These are phyloP conservation scores for Penicillium sp. DNA, from an alignment of 2,329 filamentous ascomycete genomes.

Conservation along the genomic window DNA sequence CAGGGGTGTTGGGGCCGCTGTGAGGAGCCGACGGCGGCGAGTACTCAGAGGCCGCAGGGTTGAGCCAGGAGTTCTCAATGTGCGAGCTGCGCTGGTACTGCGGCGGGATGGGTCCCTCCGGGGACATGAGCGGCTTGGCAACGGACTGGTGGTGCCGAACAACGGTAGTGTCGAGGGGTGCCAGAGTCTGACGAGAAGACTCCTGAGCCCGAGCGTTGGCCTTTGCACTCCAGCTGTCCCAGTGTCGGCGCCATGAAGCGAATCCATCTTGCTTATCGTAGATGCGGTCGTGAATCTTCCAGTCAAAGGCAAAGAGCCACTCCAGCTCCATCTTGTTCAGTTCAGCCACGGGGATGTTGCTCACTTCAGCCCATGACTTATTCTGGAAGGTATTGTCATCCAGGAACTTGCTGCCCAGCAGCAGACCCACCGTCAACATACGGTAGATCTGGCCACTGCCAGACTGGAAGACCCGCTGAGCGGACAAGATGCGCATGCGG, in stretches of 20 bases:
- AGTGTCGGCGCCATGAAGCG: conserved; percentile 66
- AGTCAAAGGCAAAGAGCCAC: conserved; percentile 82
- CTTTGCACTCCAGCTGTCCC: conserved; percentile 65
- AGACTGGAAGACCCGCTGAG: conserved; percentile 57
- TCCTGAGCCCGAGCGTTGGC: conserved; percentile 51
- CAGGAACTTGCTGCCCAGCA: conserved; percentile 92
- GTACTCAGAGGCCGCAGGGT: conserved; percentile 55
- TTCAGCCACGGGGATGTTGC: conserved; percentile 80
- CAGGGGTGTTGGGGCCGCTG: conserved; percentile 52
- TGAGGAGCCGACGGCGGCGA: conserved; percentile 55
- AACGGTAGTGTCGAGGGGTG: conserved; percentile 68
- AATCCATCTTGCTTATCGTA: conserved; percentile 72
- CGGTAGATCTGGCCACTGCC: conserved; percentile 77
- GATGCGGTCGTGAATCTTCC: conserved; percentile 84
- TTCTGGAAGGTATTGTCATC: conserved; percentile 99
- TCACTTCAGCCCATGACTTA: conserved; percentile 94
- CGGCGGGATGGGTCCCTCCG: conserved; percentile 53
- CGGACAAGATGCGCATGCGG: conserved; percentile 74
- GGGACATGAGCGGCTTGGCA: conserved; percentile 55
- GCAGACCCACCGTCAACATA: conserved; percentile 79
- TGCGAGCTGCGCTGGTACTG: conserved; percentile 54
- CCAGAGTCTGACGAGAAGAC: conserved; percentile 55
- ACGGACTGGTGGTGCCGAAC: conserved; percentile 53
- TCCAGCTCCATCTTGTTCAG: conserved; percentile 85
- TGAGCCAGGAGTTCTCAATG: conserved; percentile 57